Base-by-base conservation (phyloP, 2,329 filamentous ascomycete genomes). In the Rutstroemia sydowiana region DNA sequence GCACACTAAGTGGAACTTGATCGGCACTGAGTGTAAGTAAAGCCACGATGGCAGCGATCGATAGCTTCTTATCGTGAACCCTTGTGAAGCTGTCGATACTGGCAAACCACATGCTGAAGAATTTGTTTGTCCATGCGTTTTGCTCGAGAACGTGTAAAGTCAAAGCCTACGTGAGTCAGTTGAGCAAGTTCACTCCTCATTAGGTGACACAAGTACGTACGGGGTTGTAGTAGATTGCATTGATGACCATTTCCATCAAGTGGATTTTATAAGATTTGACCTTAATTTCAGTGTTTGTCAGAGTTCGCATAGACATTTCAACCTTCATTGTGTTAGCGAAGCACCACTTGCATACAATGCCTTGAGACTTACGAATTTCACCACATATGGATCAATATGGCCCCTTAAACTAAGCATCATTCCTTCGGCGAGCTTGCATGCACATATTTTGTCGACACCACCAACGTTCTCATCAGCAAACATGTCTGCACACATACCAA, bases 181-280 rank as follows among this genome's bases (percentile, higher is more conserved):
- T 31, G 7, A 43, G 28, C 45, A 21, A 20, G n/a, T 5, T 16
- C 14, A 9, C 14, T 11, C 4, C 20, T 23, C 18, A 23, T 13
- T 23, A 23, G 21, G 39, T 20, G 36, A 32, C 8, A 18, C 23
- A 34, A 26, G 6, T 16, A 32, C 59, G 10, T 59, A 66, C 72
- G 1, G 93, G 91, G 73, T 95, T 96, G 76, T 98, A 98, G 76
- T 97, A 95, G 63, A 97, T 90, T 51, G 88, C 84, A 70, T 97
- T 97, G 75, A 98, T 95, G 53, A 98, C 84, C 84, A 98, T 95
- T 73, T 98, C 93, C 87, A 98, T 95, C 41, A 98, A 73, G 68
- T 98, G 92, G 50, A 97, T 91, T 63, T 88, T 86, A 70, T 96
- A 95, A 3, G 88, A 91, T 75, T 95, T 96, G 61, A 95, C 84